phyloP scores from a whole-genome alignment of 345 rosid genomes.

The Salix brachista region DNA sequence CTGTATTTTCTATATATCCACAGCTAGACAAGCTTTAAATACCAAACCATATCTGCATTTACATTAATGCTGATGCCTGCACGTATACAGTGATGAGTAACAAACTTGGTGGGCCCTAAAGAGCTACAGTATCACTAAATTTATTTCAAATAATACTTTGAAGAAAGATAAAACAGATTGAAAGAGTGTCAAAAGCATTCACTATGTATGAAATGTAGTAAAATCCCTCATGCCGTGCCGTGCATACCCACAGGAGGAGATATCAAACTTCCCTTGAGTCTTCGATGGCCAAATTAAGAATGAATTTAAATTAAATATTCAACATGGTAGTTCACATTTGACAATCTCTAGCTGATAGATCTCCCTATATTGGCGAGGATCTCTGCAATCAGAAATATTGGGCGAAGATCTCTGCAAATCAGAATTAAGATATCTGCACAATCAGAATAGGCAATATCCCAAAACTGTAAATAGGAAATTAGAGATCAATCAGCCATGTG shows the following conservation, averaged over 20 bases:
- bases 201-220: background rate
- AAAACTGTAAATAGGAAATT: too few species aligned
- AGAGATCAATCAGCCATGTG: too few species aligned
- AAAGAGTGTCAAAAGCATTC: background rate
- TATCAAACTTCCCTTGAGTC: background rate
- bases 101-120: background rate
- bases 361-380: too few species aligned
- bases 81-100: too few species aligned
- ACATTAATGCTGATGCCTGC: too few species aligned
- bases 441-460: too few species aligned
- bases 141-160: background rate
- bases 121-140: background rate
- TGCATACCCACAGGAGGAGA: background rate
- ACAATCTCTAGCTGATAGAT: background rate
- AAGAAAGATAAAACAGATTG: background rate
- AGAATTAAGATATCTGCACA: too few species aligned
- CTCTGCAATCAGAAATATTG: too few species aligned
- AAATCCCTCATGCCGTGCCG: background rate
- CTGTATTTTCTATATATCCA: background rate
- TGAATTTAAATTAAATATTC: background rate
- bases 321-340: background rate
- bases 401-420: too few species aligned
- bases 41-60: too few species aligned
- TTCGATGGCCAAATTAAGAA: constrained; percentile 8
- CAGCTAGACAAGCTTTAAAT: background rate